phyloP scores from a whole-genome alignment of 1,139 yeast species.

The Insectozyma bohioensis region DNA sequence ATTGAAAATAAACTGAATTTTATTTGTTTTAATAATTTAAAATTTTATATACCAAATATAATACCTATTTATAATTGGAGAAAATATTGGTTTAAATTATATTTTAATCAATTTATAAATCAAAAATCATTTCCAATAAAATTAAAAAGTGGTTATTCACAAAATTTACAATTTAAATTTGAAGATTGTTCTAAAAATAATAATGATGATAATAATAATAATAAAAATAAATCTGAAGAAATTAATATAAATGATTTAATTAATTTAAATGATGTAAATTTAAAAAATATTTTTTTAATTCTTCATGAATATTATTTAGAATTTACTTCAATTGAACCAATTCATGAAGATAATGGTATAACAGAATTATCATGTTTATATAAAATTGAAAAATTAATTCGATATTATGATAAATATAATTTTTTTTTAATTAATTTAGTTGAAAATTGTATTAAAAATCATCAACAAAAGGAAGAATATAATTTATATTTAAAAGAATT shows the following conservation, averaged over 20 bases:
- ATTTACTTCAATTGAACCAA: slow-evolving; percentile 1
- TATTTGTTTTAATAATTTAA: slow-evolving; percentile 10
- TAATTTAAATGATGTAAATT: slow-evolving; percentile 1
- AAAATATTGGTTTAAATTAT: slow-evolving; percentile 16
- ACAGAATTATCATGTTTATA: slow-evolving; percentile 2
- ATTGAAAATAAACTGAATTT: slow-evolving; percentile 9
- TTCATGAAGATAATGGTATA: background rate
- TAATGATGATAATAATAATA: too few relatives aligned
- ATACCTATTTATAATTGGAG: slow-evolving; percentile 16
- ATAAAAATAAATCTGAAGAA: background rate
- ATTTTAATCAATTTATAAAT: slow-evolving; percentile 5
- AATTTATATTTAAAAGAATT: slow-evolving; percentile 7
- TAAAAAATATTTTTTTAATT: slow-evolving; percentile 6
- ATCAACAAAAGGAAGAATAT: too few relatives aligned
- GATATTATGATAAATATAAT: slow-evolving; percentile 2
- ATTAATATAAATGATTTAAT: slow-evolving; percentile 5
- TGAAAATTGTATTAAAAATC: background rate
- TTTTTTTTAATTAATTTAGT: background rate
- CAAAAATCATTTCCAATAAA: slow-evolving; percentile 6
- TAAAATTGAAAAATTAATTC: slow-evolving; percentile 6
- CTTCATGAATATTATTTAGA: slow-evolving; percentile 12
- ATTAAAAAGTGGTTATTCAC: slow-evolving; percentile 11
- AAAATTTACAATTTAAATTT: too few relatives aligned
- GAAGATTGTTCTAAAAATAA: too few relatives aligned
- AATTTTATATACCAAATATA: slow-evolving; percentile 12